Evolutionary conservation across 139 green algal species (phyloP).

Genomic region (Pseudopediastrum boryanum): DNA sequence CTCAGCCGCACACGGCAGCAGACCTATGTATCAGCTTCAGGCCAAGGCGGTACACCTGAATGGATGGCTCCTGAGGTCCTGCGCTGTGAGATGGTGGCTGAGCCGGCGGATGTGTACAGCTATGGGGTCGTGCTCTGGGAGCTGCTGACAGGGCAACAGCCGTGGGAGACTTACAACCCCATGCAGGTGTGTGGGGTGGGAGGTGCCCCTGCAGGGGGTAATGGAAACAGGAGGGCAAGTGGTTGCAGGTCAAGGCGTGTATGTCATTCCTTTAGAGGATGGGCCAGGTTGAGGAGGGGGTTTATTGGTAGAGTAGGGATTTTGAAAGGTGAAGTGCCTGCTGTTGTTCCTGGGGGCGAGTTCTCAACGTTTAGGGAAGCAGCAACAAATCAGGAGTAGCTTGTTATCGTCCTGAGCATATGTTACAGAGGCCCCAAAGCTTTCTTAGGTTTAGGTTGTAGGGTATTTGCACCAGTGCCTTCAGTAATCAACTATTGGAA

Average conservation of each 20-base stretch:
- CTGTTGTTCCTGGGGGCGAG: background rate
- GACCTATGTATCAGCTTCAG: constrained; percentile 36
- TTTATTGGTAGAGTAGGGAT: background rate
- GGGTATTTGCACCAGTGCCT: too few species aligned
- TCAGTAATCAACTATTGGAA: too few species aligned
- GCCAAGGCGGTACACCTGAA: constrained; percentile 56
- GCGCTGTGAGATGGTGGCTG: constrained; percentile 46
- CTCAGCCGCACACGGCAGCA: constrained; percentile 47
- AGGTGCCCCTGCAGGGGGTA: too few species aligned
- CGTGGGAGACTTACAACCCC: constrained; percentile 72
- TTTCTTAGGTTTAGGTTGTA: too few species aligned
- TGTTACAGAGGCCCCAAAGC: too few species aligned
- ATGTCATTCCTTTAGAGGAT: background rate
- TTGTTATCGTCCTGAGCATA: too few species aligned
- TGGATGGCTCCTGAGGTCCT: constrained; percentile 89
- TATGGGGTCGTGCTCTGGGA: constrained; percentile 80
- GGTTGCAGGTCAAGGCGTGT: background rate
- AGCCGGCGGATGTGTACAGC: constrained; percentile 52
- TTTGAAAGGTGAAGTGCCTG: too few species aligned
- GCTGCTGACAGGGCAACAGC: constrained; percentile 71
- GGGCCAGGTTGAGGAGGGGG: background rate
- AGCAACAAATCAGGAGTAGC: too few species aligned
- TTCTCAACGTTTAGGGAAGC: background rate
- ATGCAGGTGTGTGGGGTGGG: constrained; percentile 79
- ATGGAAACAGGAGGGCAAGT: background rate